phyloP scores from a whole-genome alignment of 768 basidiomycete species.

The Postia placenta region DNA sequence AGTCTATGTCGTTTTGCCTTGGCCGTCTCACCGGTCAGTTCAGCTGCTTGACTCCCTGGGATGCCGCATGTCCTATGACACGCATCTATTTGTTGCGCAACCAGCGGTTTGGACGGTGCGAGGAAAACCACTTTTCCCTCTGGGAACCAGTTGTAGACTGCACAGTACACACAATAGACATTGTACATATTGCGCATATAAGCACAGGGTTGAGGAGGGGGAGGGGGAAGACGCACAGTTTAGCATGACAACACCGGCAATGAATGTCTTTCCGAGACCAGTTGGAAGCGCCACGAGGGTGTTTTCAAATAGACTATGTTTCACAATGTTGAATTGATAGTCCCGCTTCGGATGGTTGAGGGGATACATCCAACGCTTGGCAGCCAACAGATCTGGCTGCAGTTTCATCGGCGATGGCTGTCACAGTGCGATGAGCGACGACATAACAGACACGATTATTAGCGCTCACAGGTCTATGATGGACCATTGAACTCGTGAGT shows the following conservation, averaged over 20 bases:
- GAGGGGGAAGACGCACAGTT: slow-evolving; percentile 55
- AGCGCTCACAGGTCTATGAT: not conserved
- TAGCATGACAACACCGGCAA: slow-evolving; percentile 94
- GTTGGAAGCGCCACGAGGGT: slow-evolving; percentile 93
- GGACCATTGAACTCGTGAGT: not conserved
- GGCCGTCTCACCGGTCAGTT: slow-evolving; percentile 76
- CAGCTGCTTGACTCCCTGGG: slow-evolving; percentile 76
- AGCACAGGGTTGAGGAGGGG: not conserved
- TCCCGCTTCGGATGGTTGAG: slow-evolving; percentile 82
- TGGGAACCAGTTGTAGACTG: slow-evolving; percentile 91
- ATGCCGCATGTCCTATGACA: slow-evolving; percentile 94
- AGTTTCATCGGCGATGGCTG: slow-evolving; percentile 78
- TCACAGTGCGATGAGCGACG: not conserved
- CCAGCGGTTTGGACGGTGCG: slow-evolving; percentile 94
- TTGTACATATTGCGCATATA: not conserved
- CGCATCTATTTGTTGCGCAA: slow-evolving; percentile 90
- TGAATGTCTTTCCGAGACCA: slow-evolving; percentile 96
- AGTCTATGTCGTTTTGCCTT: slow-evolving; percentile 47
- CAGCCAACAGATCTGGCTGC: slow-evolving; percentile 67
- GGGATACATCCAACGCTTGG: slow-evolving; percentile 88
- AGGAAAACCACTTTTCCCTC: slow-evolving; percentile 90
- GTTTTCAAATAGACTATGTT: slow-evolving; percentile 82
- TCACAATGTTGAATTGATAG: slow-evolving; percentile 93
- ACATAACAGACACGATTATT: not conserved
- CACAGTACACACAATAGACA: not conserved